Percentiles rank a stretch among this genome's conserved stretches.
phyloP scores from a whole-genome alignment of 179 eudicot genomes.

The Spinacia oleracea region DNA sequence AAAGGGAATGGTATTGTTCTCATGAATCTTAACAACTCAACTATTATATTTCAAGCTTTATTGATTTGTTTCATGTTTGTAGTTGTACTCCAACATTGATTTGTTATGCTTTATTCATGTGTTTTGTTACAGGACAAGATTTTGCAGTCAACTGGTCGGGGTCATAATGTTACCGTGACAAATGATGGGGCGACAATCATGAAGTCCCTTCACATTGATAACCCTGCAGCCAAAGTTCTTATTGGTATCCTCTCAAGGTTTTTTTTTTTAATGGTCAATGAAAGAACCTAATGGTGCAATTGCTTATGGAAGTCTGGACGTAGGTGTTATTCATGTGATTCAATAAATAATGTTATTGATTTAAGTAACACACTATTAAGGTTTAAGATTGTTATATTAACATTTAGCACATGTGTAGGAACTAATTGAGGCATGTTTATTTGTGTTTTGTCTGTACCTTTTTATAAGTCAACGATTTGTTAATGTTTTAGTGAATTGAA shows the following conservation, averaged over 20 bases:
- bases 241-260: conserved; percentile 69
- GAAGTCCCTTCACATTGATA: conserved; percentile 96
- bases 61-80: background rate
- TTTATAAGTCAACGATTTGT: background rate
- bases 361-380: background rate
- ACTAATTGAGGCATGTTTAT: background rate
- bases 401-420: background rate
- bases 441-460: background rate
- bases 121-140: conserved; percentile 75
- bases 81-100: background rate
- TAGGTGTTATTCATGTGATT: background rate
- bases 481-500: background rate
- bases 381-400: background rate
- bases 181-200: conserved; percentile 98
- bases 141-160: conserved; percentile 94
- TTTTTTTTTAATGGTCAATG: background rate
- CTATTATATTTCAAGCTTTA: background rate
- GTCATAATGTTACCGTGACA: conserved; percentile 87
- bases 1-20: conserved; percentile 79
- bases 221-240: conserved; percentile 98
- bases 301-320: background rate
- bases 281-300: background rate
- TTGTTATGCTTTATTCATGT: background rate
- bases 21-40: background rate
- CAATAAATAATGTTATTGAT: background rate